Percentiles rank a stretch among this genome's conserved stretches.
Evolutionary conservation across 352 stramenopile genomes (phyloP).

Genomic region (Phytophthora ohioensis): DNA sequence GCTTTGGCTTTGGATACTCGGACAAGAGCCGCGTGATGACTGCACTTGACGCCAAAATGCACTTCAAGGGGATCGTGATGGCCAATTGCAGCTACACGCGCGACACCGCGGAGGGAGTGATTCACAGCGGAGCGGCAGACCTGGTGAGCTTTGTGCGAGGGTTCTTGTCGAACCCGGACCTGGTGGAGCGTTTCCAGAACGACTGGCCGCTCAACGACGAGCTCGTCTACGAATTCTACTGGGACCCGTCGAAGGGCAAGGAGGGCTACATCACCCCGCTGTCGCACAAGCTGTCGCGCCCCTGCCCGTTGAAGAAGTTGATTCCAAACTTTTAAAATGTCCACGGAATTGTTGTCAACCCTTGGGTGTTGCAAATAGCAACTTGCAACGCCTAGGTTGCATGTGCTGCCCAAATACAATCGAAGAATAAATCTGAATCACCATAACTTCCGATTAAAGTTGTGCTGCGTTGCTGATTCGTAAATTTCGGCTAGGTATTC

Average conservation of each 20-base stretch:
- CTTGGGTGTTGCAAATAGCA: neutral
- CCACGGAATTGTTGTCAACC: neutral
- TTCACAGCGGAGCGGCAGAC: conserved; percentile 33
- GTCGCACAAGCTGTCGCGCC: conserved; percentile 15
- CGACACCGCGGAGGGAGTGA: conserved; percentile 30
- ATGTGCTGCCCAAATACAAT: too few relatives aligned
- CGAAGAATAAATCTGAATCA: neutral
- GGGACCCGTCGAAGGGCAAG: conserved; percentile 33
- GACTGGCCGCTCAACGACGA: conserved; percentile 31
- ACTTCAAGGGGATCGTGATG: conserved; percentile 39
- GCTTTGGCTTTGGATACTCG: conserved; percentile 37
- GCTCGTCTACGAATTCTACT: conserved; percentile 39
- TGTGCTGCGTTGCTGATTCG: too few relatives aligned
- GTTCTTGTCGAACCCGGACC: conserved; percentile 42
- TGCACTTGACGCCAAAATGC: conserved; percentile 29
- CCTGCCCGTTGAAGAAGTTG: conserved; percentile 19
- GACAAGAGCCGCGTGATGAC: conserved; percentile 41
- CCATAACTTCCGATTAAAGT: neutral
- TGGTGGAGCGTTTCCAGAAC: conserved; percentile 29
- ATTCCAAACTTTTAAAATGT: conserved; percentile 17
- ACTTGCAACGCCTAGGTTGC: too few relatives aligned
- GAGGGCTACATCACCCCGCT: conserved; percentile 34
- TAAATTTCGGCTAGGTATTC: too few relatives aligned
- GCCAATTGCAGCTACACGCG: conserved; percentile 38
- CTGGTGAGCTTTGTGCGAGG: conserved; percentile 34